Evolutionary conservation across 768 basidiomycete genomes (phyloP), one percentile per base, ranked within the genome.

Genomic region (Phylloporus sp.): DNA sequence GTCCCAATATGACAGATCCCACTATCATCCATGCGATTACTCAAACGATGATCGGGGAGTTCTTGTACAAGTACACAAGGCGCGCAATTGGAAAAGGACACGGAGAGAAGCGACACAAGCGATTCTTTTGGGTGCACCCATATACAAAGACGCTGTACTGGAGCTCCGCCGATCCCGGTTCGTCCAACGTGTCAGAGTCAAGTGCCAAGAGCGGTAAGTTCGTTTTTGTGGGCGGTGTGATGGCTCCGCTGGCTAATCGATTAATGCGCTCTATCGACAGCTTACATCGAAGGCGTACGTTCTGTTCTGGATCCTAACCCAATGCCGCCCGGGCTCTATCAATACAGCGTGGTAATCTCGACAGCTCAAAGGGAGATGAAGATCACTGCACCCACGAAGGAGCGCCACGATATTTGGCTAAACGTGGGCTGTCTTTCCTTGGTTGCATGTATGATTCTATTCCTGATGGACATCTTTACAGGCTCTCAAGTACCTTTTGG

Each of bases 101-200:
- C 66, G 91, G 91, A 20, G 88, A 92, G 67, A 85, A 82, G 67
- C 76, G 95, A 46, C 97, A 99, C 71, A 86, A 84, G 68, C 79
- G 97, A 32, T 99, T 94, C 83, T 97, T 98, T 80, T 99, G 97
- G 97, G 86, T 99, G n/a, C 95, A 98, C 70, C 97, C 97, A 18
- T 99, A 98, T 67, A 98, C 95, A 35, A 92, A 91, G 75, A 97
- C 94, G 5, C 63, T 99, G 52, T 97, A 98, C 70, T 99, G 97
- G 97, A 92, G 91, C 63, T 86, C 90, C 16, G 83, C 85, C 10
- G 95, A 98, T 72, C 97, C 95, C 45, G 94, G 92, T 26, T 90
- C 91, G 23, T 81, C 82, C 34, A 85, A 85, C 59, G 89, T 92
- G 16, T 82, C 86, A 1, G 94, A 97, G 73, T 91, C 91, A 8